Percentiles rank a stretch among this genome's conserved stretches.
Evolutionary conservation across 805 yeast genomes (phyloP).

Genomic region (Blastobotrys robertii): DNA sequence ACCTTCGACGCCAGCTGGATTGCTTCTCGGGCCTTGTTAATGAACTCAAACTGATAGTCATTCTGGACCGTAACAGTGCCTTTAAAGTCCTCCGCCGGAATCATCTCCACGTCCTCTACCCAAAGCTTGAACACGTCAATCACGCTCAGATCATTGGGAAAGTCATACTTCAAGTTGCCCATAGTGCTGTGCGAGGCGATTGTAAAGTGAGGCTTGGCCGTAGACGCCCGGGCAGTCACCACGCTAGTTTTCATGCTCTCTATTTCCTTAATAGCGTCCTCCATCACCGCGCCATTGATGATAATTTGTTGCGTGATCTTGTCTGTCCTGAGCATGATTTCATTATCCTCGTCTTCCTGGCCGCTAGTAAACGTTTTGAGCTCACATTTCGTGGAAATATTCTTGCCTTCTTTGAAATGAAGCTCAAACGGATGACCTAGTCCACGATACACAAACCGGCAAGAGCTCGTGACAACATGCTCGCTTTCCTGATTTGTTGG

Average conservation of each 20-base stretch:
- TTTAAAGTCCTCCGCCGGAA: conserved; percentile 9
- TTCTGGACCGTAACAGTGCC: conserved; percentile 16
- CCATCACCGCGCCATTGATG: conserved; percentile 42
- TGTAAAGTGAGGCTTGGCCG: conserved; percentile 31
- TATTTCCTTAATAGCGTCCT: conserved; percentile 45
- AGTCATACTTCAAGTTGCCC: conserved; percentile 56
- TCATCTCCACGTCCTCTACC: conserved; percentile 15
- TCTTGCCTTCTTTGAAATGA: conserved; percentile 42
- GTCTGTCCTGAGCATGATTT: conserved; percentile 35
- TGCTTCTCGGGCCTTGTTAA: conserved; percentile 41
- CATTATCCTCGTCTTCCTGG: conserved; percentile 24
- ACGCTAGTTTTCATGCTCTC: conserved; percentile 45
- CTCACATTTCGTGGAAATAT: conserved; percentile 48
- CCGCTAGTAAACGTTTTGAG: conserved; percentile 35
- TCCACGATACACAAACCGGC: conserved; percentile 38
- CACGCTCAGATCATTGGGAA: conserved; percentile 42
- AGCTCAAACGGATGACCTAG: conserved; percentile 45
- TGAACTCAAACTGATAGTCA: conserved; percentile 38
- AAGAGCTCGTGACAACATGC: conserved; percentile 14
- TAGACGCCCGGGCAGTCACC: conserved; percentile 30
- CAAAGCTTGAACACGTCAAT: no score
- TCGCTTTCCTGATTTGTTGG: not conserved
- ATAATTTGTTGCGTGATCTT: conserved; percentile 42
- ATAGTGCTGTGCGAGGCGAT: conserved; percentile 65
- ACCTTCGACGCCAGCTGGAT: conserved; percentile 42